Evolutionary conservation across 75 land plant species (phyloP).

Genomic region (Pseudotsuga menziesii): DNA sequence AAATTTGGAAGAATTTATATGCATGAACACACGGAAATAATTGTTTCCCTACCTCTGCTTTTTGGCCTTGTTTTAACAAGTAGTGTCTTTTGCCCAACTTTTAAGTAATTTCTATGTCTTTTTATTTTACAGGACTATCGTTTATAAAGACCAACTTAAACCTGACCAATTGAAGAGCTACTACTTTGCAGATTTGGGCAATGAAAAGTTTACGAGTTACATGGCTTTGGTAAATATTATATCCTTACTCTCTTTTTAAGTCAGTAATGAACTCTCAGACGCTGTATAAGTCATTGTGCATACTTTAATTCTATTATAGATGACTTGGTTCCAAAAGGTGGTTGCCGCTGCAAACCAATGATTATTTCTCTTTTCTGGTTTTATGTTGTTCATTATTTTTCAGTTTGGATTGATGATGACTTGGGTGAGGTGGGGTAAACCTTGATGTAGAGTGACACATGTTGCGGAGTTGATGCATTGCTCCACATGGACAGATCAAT

Average conservation of each 20-base stretch:
- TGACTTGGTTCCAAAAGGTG: background rate
- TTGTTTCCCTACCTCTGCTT: background rate
- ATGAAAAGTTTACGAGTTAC: slow-evolving; percentile 94
- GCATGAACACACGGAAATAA: background rate
- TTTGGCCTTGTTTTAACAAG: background rate
- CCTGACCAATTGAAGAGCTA: slow-evolving; percentile 85
- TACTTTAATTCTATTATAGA: background rate
- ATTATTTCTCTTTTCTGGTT: slow-evolving; percentile 3
- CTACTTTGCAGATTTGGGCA: slow-evolving; percentile 82
- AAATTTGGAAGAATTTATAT: too few relatives aligned
- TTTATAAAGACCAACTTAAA: slow-evolving; percentile 96
- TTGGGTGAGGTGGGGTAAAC: slow-evolving; percentile 12
- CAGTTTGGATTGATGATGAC: slow-evolving; percentile 5
- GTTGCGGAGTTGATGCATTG: slow-evolving; percentile 16
- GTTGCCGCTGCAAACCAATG: background rate
- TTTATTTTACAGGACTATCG: slow-evolving; percentile 70
- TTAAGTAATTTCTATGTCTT: background rate
- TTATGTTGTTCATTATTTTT: slow-evolving; percentile 4
- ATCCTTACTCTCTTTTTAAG: slow-evolving; percentile 15
- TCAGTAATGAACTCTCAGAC: background rate
- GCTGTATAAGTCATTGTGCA: background rate
- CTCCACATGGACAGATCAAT: slow-evolving; percentile 17
- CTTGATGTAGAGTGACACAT: slow-evolving; percentile 14
- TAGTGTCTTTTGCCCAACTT: background rate
- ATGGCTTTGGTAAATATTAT: slow-evolving; percentile 93